Evolutionary conservation across 352 stramenopile species (phyloP).

Genomic region (Phytophthora boehmeriae): DNA sequence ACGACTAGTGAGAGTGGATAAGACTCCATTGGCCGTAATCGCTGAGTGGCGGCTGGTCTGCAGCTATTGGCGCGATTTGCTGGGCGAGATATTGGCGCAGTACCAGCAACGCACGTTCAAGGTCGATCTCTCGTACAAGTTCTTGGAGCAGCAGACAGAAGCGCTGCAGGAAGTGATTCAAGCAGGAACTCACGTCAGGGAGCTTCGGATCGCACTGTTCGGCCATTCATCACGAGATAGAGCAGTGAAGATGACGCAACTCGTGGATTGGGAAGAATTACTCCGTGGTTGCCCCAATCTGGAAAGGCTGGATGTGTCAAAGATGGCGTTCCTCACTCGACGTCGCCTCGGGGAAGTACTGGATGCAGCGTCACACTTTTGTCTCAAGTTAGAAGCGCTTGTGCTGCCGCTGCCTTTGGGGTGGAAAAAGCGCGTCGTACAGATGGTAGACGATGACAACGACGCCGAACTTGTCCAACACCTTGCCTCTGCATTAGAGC

Average conservation of each 20-base stretch:
- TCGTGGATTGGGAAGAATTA: constrained; percentile 45
- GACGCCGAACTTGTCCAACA: constrained; percentile 35
- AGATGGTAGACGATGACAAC: constrained; percentile 28
- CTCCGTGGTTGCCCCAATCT: constrained; percentile 47
- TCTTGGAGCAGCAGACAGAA: constrained; percentile 25
- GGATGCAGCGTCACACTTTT: constrained; percentile 39
- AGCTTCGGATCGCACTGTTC: constrained; percentile 56
- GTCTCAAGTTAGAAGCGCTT: constrained; percentile 52
- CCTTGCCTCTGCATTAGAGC: constrained; percentile 41
- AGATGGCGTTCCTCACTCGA: constrained; percentile 59
- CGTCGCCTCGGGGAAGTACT: constrained; percentile 43
- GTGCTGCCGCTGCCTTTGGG: constrained; percentile 46
- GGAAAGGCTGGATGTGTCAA: constrained; percentile 52
- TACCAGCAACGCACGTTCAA: constrained; percentile 49
- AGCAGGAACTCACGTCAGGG: constrained; percentile 35
- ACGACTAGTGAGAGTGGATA: constrained; percentile 36
- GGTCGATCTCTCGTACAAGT: constrained; percentile 58
- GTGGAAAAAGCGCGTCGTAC: constrained; percentile 43
- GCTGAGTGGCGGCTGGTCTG: constrained; percentile 49
- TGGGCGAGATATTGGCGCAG: constrained; percentile 50
- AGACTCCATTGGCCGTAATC: constrained; percentile 45
- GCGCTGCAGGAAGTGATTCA: constrained; percentile 23
- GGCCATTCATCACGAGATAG: constrained; percentile 42
- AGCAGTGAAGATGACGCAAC: constrained; percentile 34
- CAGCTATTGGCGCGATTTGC: constrained; percentile 50